Evolutionary conservation across 2,329 filamentous ascomycete genomes (phyloP), one percentile per base, ranked within the genome.

Genomic region (Peltaster fructicola): DNA sequence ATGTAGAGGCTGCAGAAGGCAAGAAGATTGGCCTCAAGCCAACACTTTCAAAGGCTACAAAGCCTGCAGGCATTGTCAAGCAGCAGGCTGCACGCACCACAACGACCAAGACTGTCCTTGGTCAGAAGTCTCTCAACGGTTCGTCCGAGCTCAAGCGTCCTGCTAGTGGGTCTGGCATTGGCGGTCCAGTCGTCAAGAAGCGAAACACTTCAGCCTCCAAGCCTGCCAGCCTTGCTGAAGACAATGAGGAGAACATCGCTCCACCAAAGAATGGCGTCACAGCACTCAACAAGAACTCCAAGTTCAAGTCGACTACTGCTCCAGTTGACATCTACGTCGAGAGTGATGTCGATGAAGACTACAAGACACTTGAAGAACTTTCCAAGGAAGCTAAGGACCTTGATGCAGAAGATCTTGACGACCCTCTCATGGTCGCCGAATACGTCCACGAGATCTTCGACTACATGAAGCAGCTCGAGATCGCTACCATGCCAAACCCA

Each of bases 381-480:
- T 48, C 50, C 37, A 47, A 39, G 18, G 42, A 47, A 17, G 62
- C 68, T 27, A 61, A 68, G 40, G 50, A 88, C 40, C 63, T 93
- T 15, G 88, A 95, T 46, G 63, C 61, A 24, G 88, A 95, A 51
- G 88, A 98, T 43, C 50, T 77, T 24, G 81, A 91, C 38, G 88
- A 98, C 46, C 90, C 90, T 14, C 64, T 93, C 41, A 95, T 98
- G 88, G 88, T 90, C 36, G 81, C 88, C 25, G 88, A 95, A 52
- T 98, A 98, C 45, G 84, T 91, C 24, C 75, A 75, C 31, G 88
- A 98, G 48, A 95, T 98, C 47, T 95, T 95, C 47, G 82, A 93
- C 39, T 95, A 98, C 53, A 67, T 95, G 36, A 74, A 72, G 44
- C 73, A 90, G 41, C 68, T 95, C 13, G 88, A 98, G 56, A 61